Percentiles rank a stretch among this genome's conserved stretches.
These are phyloP conservation scores for Hemileia vastatrix DNA, from an alignment of 1,284 basidiomycete genomes.

Conservation along the genomic window DNA sequence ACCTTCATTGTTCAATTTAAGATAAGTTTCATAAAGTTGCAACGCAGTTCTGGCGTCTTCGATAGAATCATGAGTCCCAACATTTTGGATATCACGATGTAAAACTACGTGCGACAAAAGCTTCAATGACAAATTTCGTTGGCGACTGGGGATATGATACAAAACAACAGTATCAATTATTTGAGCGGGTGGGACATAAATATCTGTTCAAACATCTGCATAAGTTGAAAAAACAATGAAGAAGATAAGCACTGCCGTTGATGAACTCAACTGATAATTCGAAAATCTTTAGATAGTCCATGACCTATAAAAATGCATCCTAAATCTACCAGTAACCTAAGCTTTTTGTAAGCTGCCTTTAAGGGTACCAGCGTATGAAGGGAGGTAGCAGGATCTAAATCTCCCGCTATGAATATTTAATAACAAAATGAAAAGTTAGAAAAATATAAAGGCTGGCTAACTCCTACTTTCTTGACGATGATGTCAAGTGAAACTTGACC, in stretches of 20 bases:
- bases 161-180: slow-evolving; percentile 95
- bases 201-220: slow-evolving; percentile 54
- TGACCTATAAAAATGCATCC: slow-evolving; percentile 97
- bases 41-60: slow-evolving; percentile 79
- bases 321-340: slow-evolving; percentile 83
- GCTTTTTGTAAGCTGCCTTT: slow-evolving; percentile 94
- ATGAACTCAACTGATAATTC: slow-evolving; percentile 79
- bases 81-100: slow-evolving; percentile 79
- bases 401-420: slow-evolving; percentile 57
- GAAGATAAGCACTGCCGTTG: not conserved
- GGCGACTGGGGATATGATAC: slow-evolving; percentile 70
- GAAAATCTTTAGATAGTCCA: slow-evolving; percentile 97
- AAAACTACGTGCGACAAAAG: slow-evolving; percentile 91
- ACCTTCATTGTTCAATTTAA: slow-evolving; percentile 63
- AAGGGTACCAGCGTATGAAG: slow-evolving; percentile 82
- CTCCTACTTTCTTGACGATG: not conserved
- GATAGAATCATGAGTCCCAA: slow-evolving; percentile 83
- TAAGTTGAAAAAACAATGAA: not conserved
- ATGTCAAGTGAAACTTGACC: not conserved
- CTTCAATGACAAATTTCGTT: slow-evolving; percentile 78
- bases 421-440: not conserved
- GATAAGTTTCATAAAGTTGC: slow-evolving; percentile 73
- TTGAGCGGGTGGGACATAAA: slow-evolving; percentile 86
- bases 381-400: slow-evolving; percentile 75
- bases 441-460: not conserved